Percentiles rank a stretch among this genome's conserved stretches.
These are phyloP conservation scores for Amanita jacksonii DNA, from an alignment of 768 basidiomycete species.

Conservation along the genomic window DNA sequence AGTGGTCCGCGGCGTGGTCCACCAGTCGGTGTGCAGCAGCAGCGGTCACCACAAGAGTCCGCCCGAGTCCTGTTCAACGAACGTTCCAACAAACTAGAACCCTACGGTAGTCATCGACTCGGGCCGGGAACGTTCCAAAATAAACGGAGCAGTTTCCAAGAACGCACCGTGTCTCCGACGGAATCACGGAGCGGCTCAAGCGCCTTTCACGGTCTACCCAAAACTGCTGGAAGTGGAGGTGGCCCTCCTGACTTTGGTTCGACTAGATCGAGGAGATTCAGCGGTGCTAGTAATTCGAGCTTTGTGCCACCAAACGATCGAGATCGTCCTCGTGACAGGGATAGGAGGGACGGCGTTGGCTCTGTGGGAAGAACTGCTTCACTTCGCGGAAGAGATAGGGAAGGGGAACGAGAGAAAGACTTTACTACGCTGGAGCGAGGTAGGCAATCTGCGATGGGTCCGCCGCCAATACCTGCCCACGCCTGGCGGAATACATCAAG, in stretches of 20 bases:
- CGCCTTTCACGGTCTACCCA: not conserved
- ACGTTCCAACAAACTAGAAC: constrained; percentile 82
- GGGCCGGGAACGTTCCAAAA: constrained; percentile 30
- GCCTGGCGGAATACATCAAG: constrained; percentile 23
- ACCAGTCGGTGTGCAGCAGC: not conserved
- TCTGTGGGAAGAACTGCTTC: constrained; percentile 15
- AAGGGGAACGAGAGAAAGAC: constrained; percentile 19
- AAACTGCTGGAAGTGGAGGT: not conserved
- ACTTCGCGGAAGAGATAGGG: constrained; percentile 20
- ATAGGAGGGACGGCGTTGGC: constrained; percentile 25
- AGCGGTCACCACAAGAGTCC: constrained; percentile 42
- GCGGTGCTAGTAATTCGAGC: constrained; percentile 21
- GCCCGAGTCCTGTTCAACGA: constrained; percentile 92
- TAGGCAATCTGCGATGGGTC: constrained; percentile 38
- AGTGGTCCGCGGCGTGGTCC: constrained; percentile 4
- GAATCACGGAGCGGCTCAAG: constrained; percentile 21
- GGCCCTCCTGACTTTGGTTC: constrained; percentile 4
- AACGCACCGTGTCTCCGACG: constrained; percentile 23
- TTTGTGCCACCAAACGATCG: constrained; percentile 15
- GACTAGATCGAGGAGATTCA: constrained; percentile 19
- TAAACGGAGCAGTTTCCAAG: constrained; percentile 37
- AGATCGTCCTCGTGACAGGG: constrained; percentile 17
- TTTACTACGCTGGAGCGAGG: constrained; percentile 1
- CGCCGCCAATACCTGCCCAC: constrained; percentile 37
- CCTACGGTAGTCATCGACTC: constrained; percentile 49